phyloP scores from a whole-genome alignment of 306 rosid species.

The Dalbergia cochinchinensis region DNA sequence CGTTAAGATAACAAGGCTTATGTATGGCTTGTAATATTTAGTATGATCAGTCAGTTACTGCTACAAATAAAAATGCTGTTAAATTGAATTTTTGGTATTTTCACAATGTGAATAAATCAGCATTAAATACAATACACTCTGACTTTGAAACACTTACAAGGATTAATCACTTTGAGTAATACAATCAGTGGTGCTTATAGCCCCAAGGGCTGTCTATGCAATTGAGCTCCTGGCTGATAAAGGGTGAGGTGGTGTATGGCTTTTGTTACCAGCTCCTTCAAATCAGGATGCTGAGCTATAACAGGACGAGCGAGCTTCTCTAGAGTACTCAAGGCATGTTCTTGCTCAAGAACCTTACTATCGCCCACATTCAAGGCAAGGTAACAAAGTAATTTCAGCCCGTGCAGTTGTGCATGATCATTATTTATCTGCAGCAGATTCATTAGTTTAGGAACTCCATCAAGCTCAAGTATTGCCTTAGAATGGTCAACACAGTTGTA shows the following conservation, averaged over 20 bases:
- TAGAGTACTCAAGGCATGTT: constrained; percentile 67
- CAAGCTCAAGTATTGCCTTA: constrained; percentile 74
- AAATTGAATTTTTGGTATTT: neutral
- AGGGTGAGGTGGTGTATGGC: constrained; percentile 86
- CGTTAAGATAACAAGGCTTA: constrained; percentile 20
- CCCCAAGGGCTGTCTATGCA: constrained; percentile 64
- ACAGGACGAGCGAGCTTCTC: constrained; percentile 73
- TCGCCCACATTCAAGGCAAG: constrained; percentile 80
- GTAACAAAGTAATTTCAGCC: constrained; percentile 66
- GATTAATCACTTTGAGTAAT: constrained; percentile 37
- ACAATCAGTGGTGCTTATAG: constrained; percentile 44
- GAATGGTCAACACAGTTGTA: constrained; percentile 77
- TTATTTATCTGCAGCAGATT: constrained; percentile 57
- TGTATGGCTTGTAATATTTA: constrained; percentile 6
- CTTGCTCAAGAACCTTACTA: constrained; percentile 85
- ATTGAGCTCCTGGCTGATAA: constrained; percentile 84
- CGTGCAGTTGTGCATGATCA: constrained; percentile 58
- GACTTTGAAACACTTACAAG: constrained; percentile 57
- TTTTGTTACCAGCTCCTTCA: constrained; percentile 63
- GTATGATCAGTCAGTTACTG: constrained; percentile 14
- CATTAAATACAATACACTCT: constrained; percentile 36
- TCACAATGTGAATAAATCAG: constrained; percentile 22
- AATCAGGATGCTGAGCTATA: constrained; percentile 65
- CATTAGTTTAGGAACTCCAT: constrained; percentile 75
- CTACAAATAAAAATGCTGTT: constrained; percentile 22